A percentile compares a stretch with the other conserved stretches of the same genome.
phyloP scores from a whole-genome alignment of 164 flowering plant species.

The Santalum album region DNA sequence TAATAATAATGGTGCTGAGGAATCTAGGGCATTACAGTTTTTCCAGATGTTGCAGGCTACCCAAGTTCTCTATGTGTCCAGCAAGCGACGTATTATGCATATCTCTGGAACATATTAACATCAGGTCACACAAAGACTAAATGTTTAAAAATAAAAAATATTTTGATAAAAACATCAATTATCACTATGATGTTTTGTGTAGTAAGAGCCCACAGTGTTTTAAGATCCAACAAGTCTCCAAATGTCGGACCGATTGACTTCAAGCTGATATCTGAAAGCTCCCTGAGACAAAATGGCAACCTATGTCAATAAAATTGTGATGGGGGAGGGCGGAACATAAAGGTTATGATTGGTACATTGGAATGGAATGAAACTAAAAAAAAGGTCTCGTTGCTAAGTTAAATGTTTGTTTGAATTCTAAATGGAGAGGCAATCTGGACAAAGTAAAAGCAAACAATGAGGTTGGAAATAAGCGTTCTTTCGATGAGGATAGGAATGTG shows the following conservation, averaged over 20 bases:
- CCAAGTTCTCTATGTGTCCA: constrained; percentile 71
- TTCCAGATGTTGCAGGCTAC: constrained; percentile 60
- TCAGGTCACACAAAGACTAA: background rate
- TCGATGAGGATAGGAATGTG: too few species aligned
- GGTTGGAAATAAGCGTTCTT: too few species aligned
- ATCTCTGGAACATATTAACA: constrained; percentile 39
- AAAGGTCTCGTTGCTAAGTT: too few species aligned
- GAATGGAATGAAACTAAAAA: too few species aligned
- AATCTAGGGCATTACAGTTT: constrained; percentile 39
- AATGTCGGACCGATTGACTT: constrained; percentile 65
- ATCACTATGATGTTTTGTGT: background rate
- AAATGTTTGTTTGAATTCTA: too few species aligned
- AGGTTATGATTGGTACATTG: too few species aligned
- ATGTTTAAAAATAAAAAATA: too few species aligned
- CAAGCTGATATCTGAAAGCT: constrained; percentile 48
- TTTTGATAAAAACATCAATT: too few species aligned
- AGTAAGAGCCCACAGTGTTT: constrained; percentile 40
- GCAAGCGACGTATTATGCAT: constrained; percentile 79
- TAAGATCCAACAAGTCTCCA: constrained; percentile 75
- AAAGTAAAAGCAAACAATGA: too few species aligned
- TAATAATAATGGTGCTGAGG: background rate
- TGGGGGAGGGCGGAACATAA: too few species aligned
- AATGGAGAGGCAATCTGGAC: too few species aligned
- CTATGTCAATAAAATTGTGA: constrained; percentile 1
- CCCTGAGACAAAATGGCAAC: constrained; percentile 24